A percentile compares a stretch with the other conserved stretches of the same genome.
Evolutionary conservation across 2,329 filamentous ascomycete genomes (phyloP).

Genomic region (Colletotrichum agaves): DNA sequence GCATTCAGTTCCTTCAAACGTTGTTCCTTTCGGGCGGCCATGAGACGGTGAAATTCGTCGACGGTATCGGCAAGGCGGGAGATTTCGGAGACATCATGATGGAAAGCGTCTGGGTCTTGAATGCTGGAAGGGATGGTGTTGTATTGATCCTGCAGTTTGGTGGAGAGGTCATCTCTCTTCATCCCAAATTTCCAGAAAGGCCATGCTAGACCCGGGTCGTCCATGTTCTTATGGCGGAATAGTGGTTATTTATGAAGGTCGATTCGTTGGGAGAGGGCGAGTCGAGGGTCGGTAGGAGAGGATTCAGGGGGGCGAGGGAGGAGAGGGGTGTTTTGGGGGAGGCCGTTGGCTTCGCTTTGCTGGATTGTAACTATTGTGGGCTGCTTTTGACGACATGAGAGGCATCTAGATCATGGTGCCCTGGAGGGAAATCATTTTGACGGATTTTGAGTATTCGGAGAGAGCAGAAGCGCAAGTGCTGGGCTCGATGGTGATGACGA

Average conservation of each 20-base stretch:
- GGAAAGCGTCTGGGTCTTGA: conserved; percentile 69
- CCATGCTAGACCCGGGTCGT: conserved; percentile 65
- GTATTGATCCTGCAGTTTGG: conserved; percentile 68
- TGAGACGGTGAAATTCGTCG: conserved; percentile 65
- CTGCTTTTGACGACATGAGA: conserved; percentile 24
- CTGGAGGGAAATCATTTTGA: background rate
- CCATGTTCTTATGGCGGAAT: conserved; percentile 53
- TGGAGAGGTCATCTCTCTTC: conserved; percentile 68
- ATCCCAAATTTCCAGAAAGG: conserved; percentile 72
- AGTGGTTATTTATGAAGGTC: background rate
- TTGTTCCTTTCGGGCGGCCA: conserved; percentile 64
- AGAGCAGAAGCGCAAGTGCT: conserved; percentile 2
- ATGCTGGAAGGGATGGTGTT: conserved; percentile 67
- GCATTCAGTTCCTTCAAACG: conserved; percentile 66
- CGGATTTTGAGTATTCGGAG: conserved; percentile 4
- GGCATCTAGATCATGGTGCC: conserved; percentile 20
- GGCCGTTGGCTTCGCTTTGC: conserved; percentile 25
- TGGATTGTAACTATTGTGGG: background rate
- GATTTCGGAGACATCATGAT: conserved; percentile 70
- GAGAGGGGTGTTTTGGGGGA: conserved; percentile 9
- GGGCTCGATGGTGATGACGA: conserved; percentile 33
- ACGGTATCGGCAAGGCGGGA: conserved; percentile 60
- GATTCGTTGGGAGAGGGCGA: background rate
- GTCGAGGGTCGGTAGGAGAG: background rate
- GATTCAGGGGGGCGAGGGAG: conserved; percentile 7